A percentile compares a stretch with the other conserved stretches of the same genome.
phyloP scores from a whole-genome alignment of 1,284 basidiomycete species.

The Apiotrichum siamense region DNA sequence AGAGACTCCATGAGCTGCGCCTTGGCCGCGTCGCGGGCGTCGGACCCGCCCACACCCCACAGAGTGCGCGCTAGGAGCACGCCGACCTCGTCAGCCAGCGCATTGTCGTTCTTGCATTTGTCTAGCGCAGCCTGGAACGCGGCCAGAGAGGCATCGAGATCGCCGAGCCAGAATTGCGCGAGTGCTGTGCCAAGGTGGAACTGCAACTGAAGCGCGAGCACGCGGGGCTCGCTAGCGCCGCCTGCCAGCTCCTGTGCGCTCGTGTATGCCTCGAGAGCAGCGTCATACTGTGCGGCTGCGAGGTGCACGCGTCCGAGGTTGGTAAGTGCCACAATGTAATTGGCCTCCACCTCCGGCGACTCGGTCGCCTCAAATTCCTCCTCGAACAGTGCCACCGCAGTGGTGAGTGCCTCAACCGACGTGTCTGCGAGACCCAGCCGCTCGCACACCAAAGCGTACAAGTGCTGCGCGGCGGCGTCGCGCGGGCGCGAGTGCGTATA shows the following conservation, averaged over 20 bases:
- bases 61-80: slow-evolving; percentile 72
- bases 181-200: slow-evolving; percentile 66
- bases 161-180: slow-evolving; percentile 60
- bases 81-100: slow-evolving; percentile 61
- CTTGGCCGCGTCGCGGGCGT: slow-evolving; percentile 70
- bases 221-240: slow-evolving; percentile 30
- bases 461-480: slow-evolving; percentile 72
- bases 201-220: slow-evolving; percentile 49
- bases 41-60: slow-evolving; percentile 71
- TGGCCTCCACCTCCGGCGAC: slow-evolving; percentile 64
- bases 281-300: slow-evolving; percentile 55
- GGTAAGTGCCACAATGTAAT: slow-evolving; percentile 73
- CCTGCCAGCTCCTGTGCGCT: slow-evolving; percentile 63
- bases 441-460: slow-evolving; percentile 81
- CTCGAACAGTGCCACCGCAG: slow-evolving; percentile 64
- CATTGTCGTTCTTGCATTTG: slow-evolving; percentile 51
- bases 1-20: slow-evolving; percentile 73
- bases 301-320: slow-evolving; percentile 76
- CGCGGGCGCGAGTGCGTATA: slow-evolving; percentile 64
- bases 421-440: slow-evolving; percentile 65
- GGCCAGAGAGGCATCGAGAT: slow-evolving; percentile 60
- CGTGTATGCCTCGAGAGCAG: slow-evolving; percentile 65
- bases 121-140: slow-evolving; percentile 63
- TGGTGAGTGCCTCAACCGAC: slow-evolving; percentile 60
- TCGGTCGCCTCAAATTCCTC: slow-evolving; percentile 82